These are phyloP conservation scores for Phytophthora idaei DNA, from an alignment of 352 stramenopile species.

Conservation along the genomic window DNA sequence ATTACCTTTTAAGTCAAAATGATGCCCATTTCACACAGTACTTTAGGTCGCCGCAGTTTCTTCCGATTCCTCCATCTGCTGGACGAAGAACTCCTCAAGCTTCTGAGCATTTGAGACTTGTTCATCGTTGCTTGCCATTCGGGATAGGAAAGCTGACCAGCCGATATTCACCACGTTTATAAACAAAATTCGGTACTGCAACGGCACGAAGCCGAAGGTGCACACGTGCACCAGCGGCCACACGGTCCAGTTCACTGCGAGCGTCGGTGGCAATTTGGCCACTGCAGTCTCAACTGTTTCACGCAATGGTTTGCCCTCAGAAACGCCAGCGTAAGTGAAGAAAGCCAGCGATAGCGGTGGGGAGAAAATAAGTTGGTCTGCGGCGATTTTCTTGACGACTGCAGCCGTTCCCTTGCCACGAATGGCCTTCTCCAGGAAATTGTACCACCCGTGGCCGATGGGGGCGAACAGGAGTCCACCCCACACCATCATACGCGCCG, in stretches of 20 bases:
- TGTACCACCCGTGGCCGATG: constrained; percentile 91
- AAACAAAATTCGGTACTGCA: constrained; percentile 56
- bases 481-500: constrained; percentile 83
- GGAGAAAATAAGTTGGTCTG: constrained; percentile 46
- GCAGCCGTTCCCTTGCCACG: constrained; percentile 25
- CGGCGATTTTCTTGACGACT: constrained; percentile 46
- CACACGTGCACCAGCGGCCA: constrained; percentile 51
- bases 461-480: constrained; percentile 88
- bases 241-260: constrained; percentile 49
- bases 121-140: constrained; percentile 40
- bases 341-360: constrained; percentile 40
- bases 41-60: constrained; percentile 12
- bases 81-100: constrained; percentile 26
- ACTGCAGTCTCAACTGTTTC: constrained; percentile 31
- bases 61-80: constrained; percentile 31
- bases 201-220: constrained; percentile 51
- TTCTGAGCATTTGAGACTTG: constrained; percentile 12
- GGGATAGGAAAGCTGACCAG: constrained; percentile 52
- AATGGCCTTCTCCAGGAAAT: constrained; percentile 71
- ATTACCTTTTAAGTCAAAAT: background rate
- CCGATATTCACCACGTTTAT: constrained; percentile 52
- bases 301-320: constrained; percentile 32
- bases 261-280: constrained; percentile 41
- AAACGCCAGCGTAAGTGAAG: constrained; percentile 42
- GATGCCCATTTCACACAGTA: background rate